These are phyloP conservation scores for Uromyces viciae-fabae DNA, from an alignment of 1,284 basidiomycete species.

Conservation along the genomic window DNA sequence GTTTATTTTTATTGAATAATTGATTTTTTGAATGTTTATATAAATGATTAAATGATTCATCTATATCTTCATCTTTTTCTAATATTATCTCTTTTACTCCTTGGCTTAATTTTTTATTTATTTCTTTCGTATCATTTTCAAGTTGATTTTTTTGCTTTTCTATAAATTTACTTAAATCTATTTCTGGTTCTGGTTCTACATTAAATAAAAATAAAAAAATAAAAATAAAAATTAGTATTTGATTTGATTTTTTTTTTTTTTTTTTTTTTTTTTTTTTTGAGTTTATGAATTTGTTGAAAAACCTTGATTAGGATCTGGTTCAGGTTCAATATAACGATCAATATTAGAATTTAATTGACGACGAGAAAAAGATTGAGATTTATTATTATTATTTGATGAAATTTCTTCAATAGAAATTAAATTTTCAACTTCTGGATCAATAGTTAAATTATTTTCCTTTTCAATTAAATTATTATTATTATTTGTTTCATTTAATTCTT, in stretches of 20 bases:
- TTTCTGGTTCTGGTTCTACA: slow-evolving; percentile 39
- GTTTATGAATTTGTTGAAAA: no score
- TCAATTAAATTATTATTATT: no score
- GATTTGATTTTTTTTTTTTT: background rate
- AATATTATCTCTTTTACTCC: background rate
- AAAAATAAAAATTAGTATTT: background rate
- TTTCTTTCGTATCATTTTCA: background rate
- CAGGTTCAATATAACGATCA: slow-evolving; percentile 38
- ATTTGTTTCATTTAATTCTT: no score
- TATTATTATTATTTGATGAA: no score
- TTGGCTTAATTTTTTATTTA: no score
- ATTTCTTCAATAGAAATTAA: no score
- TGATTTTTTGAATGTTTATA: slow-evolving; percentile 9
- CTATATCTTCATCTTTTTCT: slow-evolving; percentile 30
- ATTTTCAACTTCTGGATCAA: no score
- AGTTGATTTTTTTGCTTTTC: slow-evolving; percentile 13
- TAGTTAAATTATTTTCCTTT: no score
- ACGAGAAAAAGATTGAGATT: background rate
- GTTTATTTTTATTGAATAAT: background rate
- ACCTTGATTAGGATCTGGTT: slow-evolving; percentile 40
- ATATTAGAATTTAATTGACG: slow-evolving; percentile 13
- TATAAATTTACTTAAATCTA: slow-evolving; percentile 33
- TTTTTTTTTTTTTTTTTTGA: no score
- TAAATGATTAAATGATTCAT: slow-evolving; percentile 31
- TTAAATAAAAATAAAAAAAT: background rate